Base-by-base conservation (phyloP, 83 land plant species). In the Isoetes engelmannii region DNA sequence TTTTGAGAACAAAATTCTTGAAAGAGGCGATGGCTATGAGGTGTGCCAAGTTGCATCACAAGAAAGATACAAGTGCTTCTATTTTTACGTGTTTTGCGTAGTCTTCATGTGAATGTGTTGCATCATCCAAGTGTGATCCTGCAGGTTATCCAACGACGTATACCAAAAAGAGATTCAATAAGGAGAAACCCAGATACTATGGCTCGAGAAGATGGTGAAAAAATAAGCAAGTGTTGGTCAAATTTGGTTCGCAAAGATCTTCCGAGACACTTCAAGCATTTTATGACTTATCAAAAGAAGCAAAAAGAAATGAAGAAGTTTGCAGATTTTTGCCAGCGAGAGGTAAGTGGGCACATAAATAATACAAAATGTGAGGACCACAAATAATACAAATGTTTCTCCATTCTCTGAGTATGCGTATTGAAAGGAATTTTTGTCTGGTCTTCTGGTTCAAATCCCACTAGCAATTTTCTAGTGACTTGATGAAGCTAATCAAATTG, bases 281-380 rank as follows among this genome's bases (percentile, higher is more conserved):
- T 95, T 55, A 70, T 69, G 45, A 75, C 61, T 21, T 77, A 80
- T 62, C 87, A 86, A 72, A 85, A 72, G 57, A 95, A 86, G 80
- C 97, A 81, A 69, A 70, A 50, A 56, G 99, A 95, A 79, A 86
- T 87, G 12, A 95, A 88, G 79, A 82, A 84, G 51, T 75, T 78
- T 49, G 81, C 99, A 74, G 99, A 95, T n/a, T 77, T 28, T 41
- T 95, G 99, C 65, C 97, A 91, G 78, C 78, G 86, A 74, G 99
- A 95, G 91, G 99, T 81, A 84, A 48, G 58, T 45, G 37, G 37
- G 2, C 37, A 0, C 37, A 28, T 28, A 28, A 28, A 28, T 28
- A 28, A 28, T 28, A 28, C 37, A 28, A 28, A 28, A 28, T 28
- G 37, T 28, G 37, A 28, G 2, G 37, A 28, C 37, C 3, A 51